These are phyloP conservation scores for Karstenula rhodostoma DNA, from an alignment of 2,329 filamentous ascomycete species.

Conservation along the genomic window DNA sequence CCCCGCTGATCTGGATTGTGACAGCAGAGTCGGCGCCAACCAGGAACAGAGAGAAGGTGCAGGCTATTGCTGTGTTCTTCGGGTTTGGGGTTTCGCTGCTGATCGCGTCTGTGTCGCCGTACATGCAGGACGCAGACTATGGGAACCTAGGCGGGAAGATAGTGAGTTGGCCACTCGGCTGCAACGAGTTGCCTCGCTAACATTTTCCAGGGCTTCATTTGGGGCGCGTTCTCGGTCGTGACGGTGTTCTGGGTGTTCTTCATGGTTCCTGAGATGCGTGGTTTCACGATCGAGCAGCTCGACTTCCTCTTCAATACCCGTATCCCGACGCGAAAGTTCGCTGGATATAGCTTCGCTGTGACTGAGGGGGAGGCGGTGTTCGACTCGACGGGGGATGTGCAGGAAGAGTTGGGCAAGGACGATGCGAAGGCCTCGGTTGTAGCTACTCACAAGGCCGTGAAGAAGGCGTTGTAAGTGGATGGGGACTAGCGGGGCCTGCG, in stretches of 20 bases:
- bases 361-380: background rate
- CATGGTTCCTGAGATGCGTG: slow-evolving; percentile 30
- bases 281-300: slow-evolving; percentile 20
- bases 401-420: background rate
- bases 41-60: slow-evolving; percentile 39
- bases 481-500: background rate
- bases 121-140: slow-evolving; percentile 35
- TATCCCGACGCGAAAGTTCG: slow-evolving; percentile 17
- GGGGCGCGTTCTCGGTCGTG: slow-evolving; percentile 30
- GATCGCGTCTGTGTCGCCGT: slow-evolving; percentile 43
- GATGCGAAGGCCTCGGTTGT: background rate
- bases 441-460: no score
- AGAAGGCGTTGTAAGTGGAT: background rate
- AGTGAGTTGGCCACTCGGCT: slow-evolving; percentile 13
- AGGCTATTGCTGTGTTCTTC: slow-evolving; percentile 35
- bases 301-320: slow-evolving; percentile 20
- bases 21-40: slow-evolving; percentile 38
- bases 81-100: slow-evolving; percentile 35
- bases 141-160: slow-evolving; percentile 32
- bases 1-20: slow-evolving; percentile 36
- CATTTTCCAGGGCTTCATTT: slow-evolving; percentile 26
- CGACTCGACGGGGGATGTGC: background rate
- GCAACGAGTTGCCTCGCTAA: background rate
- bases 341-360: slow-evolving; percentile 13
- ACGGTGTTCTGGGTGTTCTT: slow-evolving; percentile 34